Conservation (phyloP, 768 basidiomycete genomes). For the Imleria badia region DNA sequence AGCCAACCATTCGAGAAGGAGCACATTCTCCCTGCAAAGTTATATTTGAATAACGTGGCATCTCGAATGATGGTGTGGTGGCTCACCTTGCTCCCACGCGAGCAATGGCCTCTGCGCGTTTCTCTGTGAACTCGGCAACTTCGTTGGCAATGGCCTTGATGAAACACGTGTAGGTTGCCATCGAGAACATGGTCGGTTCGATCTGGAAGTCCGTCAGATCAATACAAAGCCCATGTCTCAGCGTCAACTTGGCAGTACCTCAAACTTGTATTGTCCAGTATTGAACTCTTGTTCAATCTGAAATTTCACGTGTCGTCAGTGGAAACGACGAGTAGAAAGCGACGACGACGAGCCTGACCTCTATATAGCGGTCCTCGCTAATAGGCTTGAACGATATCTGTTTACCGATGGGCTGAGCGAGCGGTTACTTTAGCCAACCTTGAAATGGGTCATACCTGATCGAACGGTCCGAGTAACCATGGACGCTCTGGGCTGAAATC, state of each 20-base stretch:
- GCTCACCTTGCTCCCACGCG: slow-evolving; percentile 43
- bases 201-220: slow-evolving; percentile 36
- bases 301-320: not conserved
- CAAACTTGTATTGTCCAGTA: slow-evolving; percentile 51
- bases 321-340: not conserved
- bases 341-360: slow-evolving; percentile 33
- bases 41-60: not conserved
- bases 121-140: slow-evolving; percentile 39
- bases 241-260: slow-evolving; percentile 31
- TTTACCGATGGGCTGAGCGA: not conserved
- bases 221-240: not conserved
- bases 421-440: not conserved
- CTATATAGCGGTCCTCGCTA: slow-evolving; percentile 45
- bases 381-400: slow-evolving; percentile 54
- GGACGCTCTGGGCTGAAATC: slow-evolving; percentile 48
- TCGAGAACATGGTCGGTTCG: slow-evolving; percentile 51
- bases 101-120: slow-evolving; percentile 37
- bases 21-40: slow-evolving; percentile 38
- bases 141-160: slow-evolving; percentile 42
- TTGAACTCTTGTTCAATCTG: slow-evolving; percentile 54
- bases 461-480: slow-evolving; percentile 63
- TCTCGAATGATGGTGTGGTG: not conserved
- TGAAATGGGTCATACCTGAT: slow-evolving; percentile 41
- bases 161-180: slow-evolving; percentile 48
- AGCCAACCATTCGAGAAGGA: slow-evolving; percentile 45